A percentile compares a stretch with the other conserved stretches of the same genome.
Evolutionary conservation across 495 filamentous ascomycete species (phyloP).

Genomic region (Pyrenula massariospora): DNA sequence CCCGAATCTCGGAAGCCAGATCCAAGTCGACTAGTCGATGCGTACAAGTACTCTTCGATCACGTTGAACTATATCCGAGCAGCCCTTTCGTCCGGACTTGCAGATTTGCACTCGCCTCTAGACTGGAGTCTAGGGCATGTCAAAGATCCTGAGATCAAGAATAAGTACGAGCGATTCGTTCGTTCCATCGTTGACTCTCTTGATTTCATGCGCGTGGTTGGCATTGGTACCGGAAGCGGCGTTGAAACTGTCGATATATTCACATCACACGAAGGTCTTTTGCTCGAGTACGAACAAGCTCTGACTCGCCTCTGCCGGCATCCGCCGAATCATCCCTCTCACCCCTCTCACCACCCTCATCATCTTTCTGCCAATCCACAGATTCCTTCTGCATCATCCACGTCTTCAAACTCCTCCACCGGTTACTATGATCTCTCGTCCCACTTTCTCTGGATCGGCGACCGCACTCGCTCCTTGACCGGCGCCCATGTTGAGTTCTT

Average conservation of each 20-base stretch:
- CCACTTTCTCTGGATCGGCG: conserved; percentile 97
- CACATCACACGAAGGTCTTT: conserved; percentile 89
- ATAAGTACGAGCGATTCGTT: conserved; percentile 74
- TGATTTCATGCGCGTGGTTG: conserved; percentile 90
- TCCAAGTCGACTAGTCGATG: conserved; percentile 71
- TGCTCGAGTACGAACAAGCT: conserved; percentile 87
- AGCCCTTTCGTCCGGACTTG: conserved; percentile 75
- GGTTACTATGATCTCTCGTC: conserved; percentile 82
- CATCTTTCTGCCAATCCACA: conserved; percentile 7
- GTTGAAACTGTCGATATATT: conserved; percentile 91
- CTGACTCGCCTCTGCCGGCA: conserved; percentile 66
- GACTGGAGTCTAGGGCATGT: conserved; percentile 97
- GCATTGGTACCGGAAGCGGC: conserved; percentile 71
- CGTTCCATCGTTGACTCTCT: conserved; percentile 79
- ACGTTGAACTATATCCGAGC: conserved; percentile 88
- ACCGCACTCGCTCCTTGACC: conserved; percentile 84
- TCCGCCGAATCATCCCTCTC: conserved; percentile 26
- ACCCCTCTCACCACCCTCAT: conserved; percentile 2
- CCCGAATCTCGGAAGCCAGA: conserved; percentile 62
- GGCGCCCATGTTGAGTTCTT: conserved; percentile 96
- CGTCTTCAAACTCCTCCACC: conserved; percentile 16
- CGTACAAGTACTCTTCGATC: conserved; percentile 89
- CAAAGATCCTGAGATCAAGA: conserved; percentile 65
- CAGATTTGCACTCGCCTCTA: conserved; percentile 83
- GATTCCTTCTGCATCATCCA: conserved; percentile 1